Base-by-base conservation (phyloP, 345 rosid genomes). In the Melaleuca quinquenervia region DNA sequence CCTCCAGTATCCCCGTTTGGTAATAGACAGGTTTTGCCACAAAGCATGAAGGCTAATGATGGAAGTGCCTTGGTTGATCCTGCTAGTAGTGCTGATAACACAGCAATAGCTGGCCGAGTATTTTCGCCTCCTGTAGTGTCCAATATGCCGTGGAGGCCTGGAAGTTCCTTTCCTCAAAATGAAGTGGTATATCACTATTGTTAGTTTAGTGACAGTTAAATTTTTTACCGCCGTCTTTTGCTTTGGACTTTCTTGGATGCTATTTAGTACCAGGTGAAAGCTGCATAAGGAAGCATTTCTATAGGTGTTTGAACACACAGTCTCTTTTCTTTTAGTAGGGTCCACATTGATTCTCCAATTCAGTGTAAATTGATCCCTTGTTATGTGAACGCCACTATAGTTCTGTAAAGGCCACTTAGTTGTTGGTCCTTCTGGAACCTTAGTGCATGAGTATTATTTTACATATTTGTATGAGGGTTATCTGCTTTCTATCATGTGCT, bases 111-210 rank as follows among this genome's bases (percentile, higher is more conserved):
- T 87, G 92, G 96, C 87, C 94, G 98, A 94, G 96, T 92, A 53
- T 97, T 93, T 88, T 90, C 99, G 80, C 98, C 99, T 86, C 91
- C 97, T 86, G 89, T 91, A 86, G 95, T 93, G 86, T 90, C 98
- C 82, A 87, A 94, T 88, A 89, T 95, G 91, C 99, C 94, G 82
- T 97, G 98, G 99, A 97, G 98, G 90, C 95, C 99, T 88, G 98
- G 98, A 83, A 93, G 94, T 88, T 92, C 99, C 84, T 96, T 96
- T 82, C 94, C 91, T 89, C 99, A 91, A 92, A 95, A 90, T 88
- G 99, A 97, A 87, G 91, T 87, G 91, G 99, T 97, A 89, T 55
- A 20, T 70, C 80, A 36, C 48, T 32, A 70, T 44, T 70, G 80
- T 22, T 55, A n/a, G 60, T 55, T 55, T 55, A 55, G n/a, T 55